Percentiles rank a stretch among this genome's conserved stretches.
These are phyloP conservation scores for Cystobasidium slooffiae DNA, from an alignment of 1,284 basidiomycete genomes.

Conservation along the genomic window DNA sequence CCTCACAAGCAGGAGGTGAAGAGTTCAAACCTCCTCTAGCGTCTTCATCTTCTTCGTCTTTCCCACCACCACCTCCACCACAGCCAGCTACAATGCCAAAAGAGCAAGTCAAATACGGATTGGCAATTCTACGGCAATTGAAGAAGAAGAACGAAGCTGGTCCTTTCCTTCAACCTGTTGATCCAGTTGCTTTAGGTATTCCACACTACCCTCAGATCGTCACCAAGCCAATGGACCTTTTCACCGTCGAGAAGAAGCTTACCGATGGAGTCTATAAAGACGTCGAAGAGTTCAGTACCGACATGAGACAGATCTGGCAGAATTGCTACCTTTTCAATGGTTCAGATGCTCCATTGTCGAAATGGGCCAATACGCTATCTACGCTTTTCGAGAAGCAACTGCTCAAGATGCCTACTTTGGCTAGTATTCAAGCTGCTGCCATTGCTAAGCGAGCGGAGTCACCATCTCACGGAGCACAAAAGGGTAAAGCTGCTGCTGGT, in stretches of 20 bases:
- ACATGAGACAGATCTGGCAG: slow-evolving; percentile 82
- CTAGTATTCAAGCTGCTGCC: slow-evolving; percentile 21
- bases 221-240: slow-evolving; percentile 90
- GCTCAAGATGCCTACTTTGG: slow-evolving; percentile 71
- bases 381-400: slow-evolving; percentile 86
- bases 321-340: slow-evolving; percentile 95
- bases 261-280: slow-evolving; percentile 70
- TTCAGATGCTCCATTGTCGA: slow-evolving; percentile 76
- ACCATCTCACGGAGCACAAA: slow-evolving; percentile 22
- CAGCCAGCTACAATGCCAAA: slow-evolving; percentile 47
- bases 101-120: slow-evolving; percentile 78
- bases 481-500: slow-evolving; percentile 13
- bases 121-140: slow-evolving; percentile 76
- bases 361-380: slow-evolving; percentile 79
- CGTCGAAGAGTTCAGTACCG: slow-evolving; percentile 75
- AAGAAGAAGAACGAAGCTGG: slow-evolving; percentile 84
- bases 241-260: slow-evolving; percentile 90
- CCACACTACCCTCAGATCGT: slow-evolving; percentile 90
- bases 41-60: slow-evolving; percentile 10
- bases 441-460: slow-evolving; percentile 23
- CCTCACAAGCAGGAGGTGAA: background rate
- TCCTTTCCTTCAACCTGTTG: slow-evolving; percentile 87
- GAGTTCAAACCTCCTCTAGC: slow-evolving; percentile 33
- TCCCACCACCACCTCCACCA: background rate
- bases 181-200: slow-evolving; percentile 83